Evolutionary conservation across 148 eudicot genomes (phyloP).

Genomic region (Suaeda aralocaspica): DNA sequence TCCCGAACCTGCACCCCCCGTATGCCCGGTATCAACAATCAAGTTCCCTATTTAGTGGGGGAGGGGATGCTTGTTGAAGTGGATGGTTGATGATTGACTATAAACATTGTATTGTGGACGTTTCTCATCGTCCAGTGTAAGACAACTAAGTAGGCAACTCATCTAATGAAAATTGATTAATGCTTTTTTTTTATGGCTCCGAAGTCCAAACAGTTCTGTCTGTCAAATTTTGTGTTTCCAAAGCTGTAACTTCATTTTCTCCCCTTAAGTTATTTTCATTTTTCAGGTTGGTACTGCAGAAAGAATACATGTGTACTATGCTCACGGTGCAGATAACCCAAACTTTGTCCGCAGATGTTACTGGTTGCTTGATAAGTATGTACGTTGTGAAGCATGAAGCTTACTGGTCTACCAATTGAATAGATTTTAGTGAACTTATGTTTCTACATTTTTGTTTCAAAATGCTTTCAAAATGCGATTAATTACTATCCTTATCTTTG

Average conservation of each 20-base stretch:
- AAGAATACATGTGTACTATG: slow-evolving; percentile 93
- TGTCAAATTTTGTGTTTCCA: not conserved
- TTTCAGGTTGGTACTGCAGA: slow-evolving; percentile 86
- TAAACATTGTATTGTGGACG: not conserved
- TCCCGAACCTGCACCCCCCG: no score
- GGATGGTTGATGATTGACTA: not conserved
- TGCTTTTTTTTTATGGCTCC: not conserved
- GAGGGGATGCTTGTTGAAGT: not conserved
- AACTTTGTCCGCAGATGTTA: slow-evolving; percentile 95
- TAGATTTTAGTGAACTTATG: not conserved
- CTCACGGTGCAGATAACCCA: slow-evolving; percentile 75
- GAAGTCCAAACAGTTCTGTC: not conserved
- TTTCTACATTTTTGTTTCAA: not conserved
- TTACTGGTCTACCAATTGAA: slow-evolving; percentile 13
- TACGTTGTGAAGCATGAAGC: slow-evolving; percentile 16
- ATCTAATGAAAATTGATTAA: not conserved
- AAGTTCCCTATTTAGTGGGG: not conserved
- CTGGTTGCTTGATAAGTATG: slow-evolving; percentile 98
- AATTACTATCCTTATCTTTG: slow-evolving; percentile 14
- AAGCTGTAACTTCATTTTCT: not conserved
- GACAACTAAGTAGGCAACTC: not conserved
- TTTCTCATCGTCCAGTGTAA: not conserved
- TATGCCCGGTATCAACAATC: not conserved
- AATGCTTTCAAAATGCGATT: not conserved
- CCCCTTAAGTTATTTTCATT: slow-evolving; percentile 1